Percentiles rank a stretch among this genome's conserved stretches.
phyloP scores from a whole-genome alignment of 2,329 filamentous ascomycete genomes.

The Fusarium foetens region DNA sequence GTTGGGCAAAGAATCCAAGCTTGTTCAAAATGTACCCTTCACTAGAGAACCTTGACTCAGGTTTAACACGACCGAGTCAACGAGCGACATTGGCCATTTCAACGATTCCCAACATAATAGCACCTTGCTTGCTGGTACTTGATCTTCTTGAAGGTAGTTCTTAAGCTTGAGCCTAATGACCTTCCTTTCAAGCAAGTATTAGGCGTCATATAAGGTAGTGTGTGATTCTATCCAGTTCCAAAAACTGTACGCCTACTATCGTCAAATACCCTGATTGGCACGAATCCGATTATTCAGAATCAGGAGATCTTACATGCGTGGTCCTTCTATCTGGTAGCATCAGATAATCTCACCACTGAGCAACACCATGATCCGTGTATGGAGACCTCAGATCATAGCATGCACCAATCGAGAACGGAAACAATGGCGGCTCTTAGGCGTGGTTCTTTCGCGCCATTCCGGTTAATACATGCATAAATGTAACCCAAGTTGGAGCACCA shows the following conservation, averaged over 20 bases:
- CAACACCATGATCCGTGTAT: not conserved
- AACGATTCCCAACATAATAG: not conserved
- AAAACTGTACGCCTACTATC: not conserved
- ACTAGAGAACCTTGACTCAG: conserved; percentile 8
- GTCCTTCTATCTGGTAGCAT: not conserved
- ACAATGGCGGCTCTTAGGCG: not conserved
- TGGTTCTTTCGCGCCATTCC: not conserved
- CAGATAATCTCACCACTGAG: conserved; percentile 8
- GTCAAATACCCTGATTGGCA: not conserved
- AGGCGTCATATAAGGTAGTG: not conserved
- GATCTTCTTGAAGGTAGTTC: not conserved
- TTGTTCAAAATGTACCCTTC: conserved; percentile 20
- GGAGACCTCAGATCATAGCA: conserved; percentile 9
- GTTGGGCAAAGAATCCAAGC: not conserved
- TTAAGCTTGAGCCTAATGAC: not conserved
- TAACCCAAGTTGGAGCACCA: conserved; percentile 10
- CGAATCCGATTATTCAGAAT: not conserved
- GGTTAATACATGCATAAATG: not conserved
- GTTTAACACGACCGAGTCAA: conserved; percentile 1
- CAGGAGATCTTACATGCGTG: conserved; percentile 36
- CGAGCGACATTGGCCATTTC: not conserved
- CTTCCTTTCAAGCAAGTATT: not conserved
- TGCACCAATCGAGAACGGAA: not conserved
- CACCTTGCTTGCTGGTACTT: not conserved
- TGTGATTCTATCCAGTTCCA: not conserved